Percentiles rank a stretch among this genome's conserved stretches.
phyloP scores from a whole-genome alignment of 441 rosid species.

The Euphorbia schlechtendalii region DNA sequence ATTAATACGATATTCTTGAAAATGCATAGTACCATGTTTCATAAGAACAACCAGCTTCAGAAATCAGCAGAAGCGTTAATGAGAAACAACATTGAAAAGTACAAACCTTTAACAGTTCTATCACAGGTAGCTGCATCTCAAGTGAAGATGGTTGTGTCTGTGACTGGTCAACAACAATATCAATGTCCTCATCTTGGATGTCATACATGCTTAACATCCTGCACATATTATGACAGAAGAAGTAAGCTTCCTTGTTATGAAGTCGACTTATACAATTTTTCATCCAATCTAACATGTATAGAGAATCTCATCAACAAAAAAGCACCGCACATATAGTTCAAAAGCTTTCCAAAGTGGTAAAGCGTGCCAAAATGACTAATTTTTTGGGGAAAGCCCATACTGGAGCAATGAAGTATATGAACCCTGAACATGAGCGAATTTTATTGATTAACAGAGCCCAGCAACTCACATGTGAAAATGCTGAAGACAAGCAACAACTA shows the following conservation, averaged over 20 bases:
- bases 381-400: too few relatives aligned
- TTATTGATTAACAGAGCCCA: constrained; percentile 8
- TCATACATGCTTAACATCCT: constrained; percentile 90
- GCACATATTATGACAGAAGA: constrained; percentile 20
- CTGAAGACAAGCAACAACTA: constrained; percentile 89
- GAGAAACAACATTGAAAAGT: constrained; percentile 12
- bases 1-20: not conserved
- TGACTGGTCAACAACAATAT: constrained; percentile 50
- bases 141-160: constrained; percentile 52
- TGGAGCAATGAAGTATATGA: not conserved
- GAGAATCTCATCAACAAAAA: constrained; percentile 1
- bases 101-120: constrained; percentile 86
- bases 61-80: constrained; percentile 12
- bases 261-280: not conserved
- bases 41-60: not conserved
- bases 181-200: constrained; percentile 75
- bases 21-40: not conserved
- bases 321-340: not conserved
- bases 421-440: not conserved
- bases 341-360: not conserved
- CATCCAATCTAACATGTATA: not conserved
- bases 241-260: not conserved
- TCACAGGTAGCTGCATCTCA: constrained; percentile 77
- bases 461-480: constrained; percentile 83
- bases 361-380: too few relatives aligned